Conservation (phyloP, 2,329 filamentous ascomycete genomes). For the Fusarium tjaetaba region DNA sequence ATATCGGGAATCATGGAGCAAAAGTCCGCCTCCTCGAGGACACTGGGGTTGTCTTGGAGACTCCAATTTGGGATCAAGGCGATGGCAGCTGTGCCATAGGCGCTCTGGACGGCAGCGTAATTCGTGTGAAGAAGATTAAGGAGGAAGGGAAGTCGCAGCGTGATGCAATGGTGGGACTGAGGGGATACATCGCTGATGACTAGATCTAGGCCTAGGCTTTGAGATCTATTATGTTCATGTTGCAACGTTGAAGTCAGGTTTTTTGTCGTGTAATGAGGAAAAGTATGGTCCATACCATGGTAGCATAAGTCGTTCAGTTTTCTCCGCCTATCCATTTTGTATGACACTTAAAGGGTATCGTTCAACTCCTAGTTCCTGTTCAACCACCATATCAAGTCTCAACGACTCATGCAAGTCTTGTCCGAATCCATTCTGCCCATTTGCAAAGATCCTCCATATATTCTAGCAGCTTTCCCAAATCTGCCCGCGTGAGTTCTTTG, state of each 20-base stretch:
- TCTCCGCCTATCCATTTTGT: not conserved
- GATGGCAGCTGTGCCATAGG: constrained; percentile 40
- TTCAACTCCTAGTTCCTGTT: constrained; percentile 23
- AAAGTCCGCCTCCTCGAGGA: constrained; percentile 32
- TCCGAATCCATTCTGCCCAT: constrained; percentile 65
- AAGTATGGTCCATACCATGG: not conserved
- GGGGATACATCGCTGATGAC: not conserved
- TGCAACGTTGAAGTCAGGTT: not conserved
- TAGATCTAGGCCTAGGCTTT: not conserved
- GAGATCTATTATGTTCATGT: not conserved
- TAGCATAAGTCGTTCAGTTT: not conserved
- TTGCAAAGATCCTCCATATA: constrained; percentile 62
- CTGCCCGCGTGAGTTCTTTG: constrained; percentile 52
- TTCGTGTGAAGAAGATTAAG: constrained; percentile 47
- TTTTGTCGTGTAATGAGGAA: not conserved
- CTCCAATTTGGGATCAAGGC: constrained; percentile 8
- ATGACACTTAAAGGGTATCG: constrained; percentile 40
- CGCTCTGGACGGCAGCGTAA: constrained; percentile 26
- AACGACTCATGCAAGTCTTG: constrained; percentile 43
- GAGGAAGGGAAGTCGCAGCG: constrained; percentile 48
- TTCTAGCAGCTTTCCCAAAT: constrained; percentile 59
- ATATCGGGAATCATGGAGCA: not conserved
- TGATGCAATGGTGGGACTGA: constrained; percentile 40
- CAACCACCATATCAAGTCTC: not conserved
- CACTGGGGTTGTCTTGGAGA: constrained; percentile 8